Evolutionary conservation across 2,329 filamentous ascomycete species (phyloP), one percentile per base, ranked within the genome.

Genomic region (Boeremia lycopersici): DNA sequence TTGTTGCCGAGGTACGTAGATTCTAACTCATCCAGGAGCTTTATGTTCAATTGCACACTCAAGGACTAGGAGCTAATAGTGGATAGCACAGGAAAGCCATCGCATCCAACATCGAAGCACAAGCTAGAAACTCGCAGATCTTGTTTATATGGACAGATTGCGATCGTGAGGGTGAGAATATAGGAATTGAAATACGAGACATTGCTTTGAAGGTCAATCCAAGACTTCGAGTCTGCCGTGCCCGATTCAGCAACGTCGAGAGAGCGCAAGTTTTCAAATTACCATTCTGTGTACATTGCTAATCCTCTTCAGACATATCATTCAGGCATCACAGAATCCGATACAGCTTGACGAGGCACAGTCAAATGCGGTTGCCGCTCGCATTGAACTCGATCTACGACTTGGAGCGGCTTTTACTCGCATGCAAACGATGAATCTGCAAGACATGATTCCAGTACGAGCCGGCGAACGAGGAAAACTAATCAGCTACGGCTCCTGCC

Each of bases 131-230:
- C 70, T 83, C 87, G n/a, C 84, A 82, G 50, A 86, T 88, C 11
- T 81, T 99, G 29, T 93, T 96, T 74, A 97, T 99, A 65, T 99
- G 95, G 95, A 99, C 95, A 0, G 95, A 99, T 82, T 98, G 95
- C 76, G 95, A 99, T 80, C 87, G 93, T 50, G 95, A 99, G 81
- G 95, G 95, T 31, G 95, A 99, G 74, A 90, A 98, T 71, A 99
- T 99, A 63, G 95, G 95, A 6, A 84, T 89, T 34, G 93, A 99
- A 74, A 93, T 99, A 57, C 87, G 91, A 39, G 84, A 89, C 47
- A 88, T 93, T 54, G 95, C 95, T 5, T 79, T 82, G 41, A 86
- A 86, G 67, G 88, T 85, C 9, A 98, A 97, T 60, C 76, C 82
- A 9, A 79, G 80, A 1, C 86, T 99, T 36, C 82, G 91, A 57